These are phyloP conservation scores for Mallotus nudiflorus DNA, from an alignment of 345 rosid genomes.

Conservation along the genomic window DNA sequence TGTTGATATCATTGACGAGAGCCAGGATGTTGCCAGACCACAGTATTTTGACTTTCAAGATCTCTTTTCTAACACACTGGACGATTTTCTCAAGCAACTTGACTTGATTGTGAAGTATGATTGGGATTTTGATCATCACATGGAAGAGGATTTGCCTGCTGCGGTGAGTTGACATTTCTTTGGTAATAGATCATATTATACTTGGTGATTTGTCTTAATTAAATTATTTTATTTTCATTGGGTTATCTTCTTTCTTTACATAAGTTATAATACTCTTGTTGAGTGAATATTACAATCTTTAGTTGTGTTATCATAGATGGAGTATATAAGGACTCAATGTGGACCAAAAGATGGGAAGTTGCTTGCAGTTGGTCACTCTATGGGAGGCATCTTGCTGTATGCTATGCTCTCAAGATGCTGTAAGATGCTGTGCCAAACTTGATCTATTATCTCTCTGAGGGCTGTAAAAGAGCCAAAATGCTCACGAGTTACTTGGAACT, in stretches of 20 bases:
- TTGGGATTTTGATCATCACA: conserved; percentile 90
- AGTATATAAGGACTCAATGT: conserved; percentile 58
- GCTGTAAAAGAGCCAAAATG: too few relatives aligned
- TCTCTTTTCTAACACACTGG: conserved; percentile 40
- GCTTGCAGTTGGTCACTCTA: conserved; percentile 90
- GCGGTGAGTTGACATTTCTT: conserved; percentile 83
- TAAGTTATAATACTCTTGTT: neutral
- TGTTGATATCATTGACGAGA: conserved; percentile 29
- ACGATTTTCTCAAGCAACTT: conserved; percentile 55
- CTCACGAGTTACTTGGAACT: too few relatives aligned
- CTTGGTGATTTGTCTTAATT: conserved; percentile 2
- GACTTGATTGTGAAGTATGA: conserved; percentile 60
- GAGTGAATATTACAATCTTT: conserved; percentile 2
- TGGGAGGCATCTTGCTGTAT: conserved; percentile 94
- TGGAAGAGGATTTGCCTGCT: conserved; percentile 83
- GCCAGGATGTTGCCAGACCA: conserved; percentile 24
- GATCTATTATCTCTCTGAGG: too few relatives aligned
- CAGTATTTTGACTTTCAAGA: conserved; percentile 40
- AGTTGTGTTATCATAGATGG: conserved; percentile 53
- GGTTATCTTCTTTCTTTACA: neutral
- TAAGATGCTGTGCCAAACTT: conserved; percentile 34
- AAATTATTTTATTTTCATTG: too few relatives aligned
- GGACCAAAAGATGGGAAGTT: conserved; percentile 70
- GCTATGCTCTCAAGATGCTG: conserved; percentile 68
- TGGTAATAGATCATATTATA: conserved; percentile 2